phyloP scores from a whole-genome alignment of 2,329 filamentous ascomycete genomes.

The Stachybotrys echinatus region DNA sequence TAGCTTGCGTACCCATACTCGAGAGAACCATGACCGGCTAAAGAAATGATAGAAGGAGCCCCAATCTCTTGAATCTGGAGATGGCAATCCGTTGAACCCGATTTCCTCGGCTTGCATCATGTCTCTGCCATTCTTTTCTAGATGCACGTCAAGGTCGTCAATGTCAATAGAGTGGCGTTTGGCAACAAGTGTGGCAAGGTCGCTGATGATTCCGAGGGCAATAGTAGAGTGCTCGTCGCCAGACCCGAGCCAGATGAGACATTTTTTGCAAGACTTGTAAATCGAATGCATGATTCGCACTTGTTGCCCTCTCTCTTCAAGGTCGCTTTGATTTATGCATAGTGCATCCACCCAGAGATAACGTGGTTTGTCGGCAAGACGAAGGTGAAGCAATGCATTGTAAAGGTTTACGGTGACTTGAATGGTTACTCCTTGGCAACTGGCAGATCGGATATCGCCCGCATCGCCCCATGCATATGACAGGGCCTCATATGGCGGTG shows the following conservation, averaged over 20 bases:
- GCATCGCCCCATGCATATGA: conserved; percentile 1
- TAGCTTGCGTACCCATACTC: not conserved
- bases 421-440: not conserved
- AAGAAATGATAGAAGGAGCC: not conserved
- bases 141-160: not conserved
- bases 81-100: not conserved
- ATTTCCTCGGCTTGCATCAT: not conserved
- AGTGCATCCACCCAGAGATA: not conserved
- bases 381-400: not conserved
- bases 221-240: not conserved
- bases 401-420: not conserved
- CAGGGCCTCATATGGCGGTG: not conserved
- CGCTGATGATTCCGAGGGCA: not conserved
- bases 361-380: not conserved
- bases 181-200: not conserved
- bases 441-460: not conserved
- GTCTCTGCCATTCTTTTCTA: not conserved
- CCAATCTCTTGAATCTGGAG: not conserved
- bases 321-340: not conserved
- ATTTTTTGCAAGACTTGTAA: not conserved
- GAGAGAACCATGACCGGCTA: not conserved
- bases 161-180: not conserved
- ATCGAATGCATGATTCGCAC: not conserved
- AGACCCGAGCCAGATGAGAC: not conserved
- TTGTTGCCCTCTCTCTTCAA: not conserved